A percentile compares a stretch with the other conserved stretches of the same genome.
Conservation (phyloP, 2,329 filamentous ascomycete species). For the Colletotrichum sojae region DNA sequence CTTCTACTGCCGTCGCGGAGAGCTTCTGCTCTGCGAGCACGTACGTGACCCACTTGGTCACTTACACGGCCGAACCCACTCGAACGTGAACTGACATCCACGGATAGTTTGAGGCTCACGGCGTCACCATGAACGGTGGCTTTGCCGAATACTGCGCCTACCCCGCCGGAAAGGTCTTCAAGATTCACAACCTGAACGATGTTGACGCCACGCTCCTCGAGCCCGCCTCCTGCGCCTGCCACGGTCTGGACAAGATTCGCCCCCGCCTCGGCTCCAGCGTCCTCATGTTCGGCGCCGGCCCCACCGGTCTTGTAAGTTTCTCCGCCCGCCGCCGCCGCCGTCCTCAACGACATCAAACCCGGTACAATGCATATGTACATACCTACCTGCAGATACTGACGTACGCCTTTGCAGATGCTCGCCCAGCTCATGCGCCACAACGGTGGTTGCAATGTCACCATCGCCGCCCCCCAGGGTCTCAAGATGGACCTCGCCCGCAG, state of each 20-base stretch:
- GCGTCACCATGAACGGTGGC: constrained; percentile 77
- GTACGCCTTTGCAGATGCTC: constrained; percentile 55
- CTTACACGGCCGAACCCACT: constrained; percentile 4
- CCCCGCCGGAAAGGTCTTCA: constrained; percentile 71
- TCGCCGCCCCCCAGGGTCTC: constrained; percentile 77
- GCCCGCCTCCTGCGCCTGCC: constrained; percentile 79
- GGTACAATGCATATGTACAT: not conserved
- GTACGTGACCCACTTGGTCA: constrained; percentile 43
- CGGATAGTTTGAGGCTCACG: constrained; percentile 72
- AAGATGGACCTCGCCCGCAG: constrained; percentile 79
- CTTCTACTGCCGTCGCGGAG: constrained; percentile 80
- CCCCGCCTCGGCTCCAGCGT: constrained; percentile 76
- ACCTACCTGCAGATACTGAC: not conserved
- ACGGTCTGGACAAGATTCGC: constrained; percentile 78
- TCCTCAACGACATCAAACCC: not conserved
- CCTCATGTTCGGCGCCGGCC: constrained; percentile 76
- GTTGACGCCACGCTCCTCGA: constrained; percentile 80
- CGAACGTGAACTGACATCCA: constrained; percentile 1
- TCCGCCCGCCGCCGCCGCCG: constrained; percentile 21
- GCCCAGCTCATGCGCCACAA: constrained; percentile 75
- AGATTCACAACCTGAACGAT: constrained; percentile 75
- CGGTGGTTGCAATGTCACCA: constrained; percentile 78
- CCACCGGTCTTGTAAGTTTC: constrained; percentile 71
- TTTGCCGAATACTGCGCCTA: constrained; percentile 78
- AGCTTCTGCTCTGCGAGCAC: constrained; percentile 78